Evolutionary conservation across 1,139 yeast genomes (phyloP).

Genomic region (Taphrina betulina): DNA sequence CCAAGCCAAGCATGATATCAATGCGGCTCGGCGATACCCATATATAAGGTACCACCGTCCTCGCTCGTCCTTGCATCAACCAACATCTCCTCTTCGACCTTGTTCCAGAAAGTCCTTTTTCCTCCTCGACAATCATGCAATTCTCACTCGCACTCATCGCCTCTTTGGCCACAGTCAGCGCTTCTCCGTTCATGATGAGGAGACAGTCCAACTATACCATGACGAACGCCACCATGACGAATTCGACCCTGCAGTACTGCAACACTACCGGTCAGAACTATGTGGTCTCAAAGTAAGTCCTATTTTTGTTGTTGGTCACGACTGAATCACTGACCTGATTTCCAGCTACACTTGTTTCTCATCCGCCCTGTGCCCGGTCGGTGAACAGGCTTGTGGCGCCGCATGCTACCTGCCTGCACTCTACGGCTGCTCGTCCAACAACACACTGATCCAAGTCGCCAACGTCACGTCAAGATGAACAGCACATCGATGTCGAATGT

Average conservation of each 20-base stretch:
- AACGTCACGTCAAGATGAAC: no score
- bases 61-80: no score
- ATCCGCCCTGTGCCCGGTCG: slow-evolving; percentile 6
- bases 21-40: no score
- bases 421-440: slow-evolving; percentile 9
- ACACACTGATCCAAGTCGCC: not conserved
- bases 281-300: slow-evolving; percentile 6
- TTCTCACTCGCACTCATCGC: not conserved
- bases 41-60: no score
- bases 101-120: no score
- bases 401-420: slow-evolving; percentile 15
- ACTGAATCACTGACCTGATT: not conserved
- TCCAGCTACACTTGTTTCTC: slow-evolving; percentile 16
- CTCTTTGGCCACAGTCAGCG: not conserved
- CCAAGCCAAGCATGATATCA: no score
- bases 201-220: slow-evolving; percentile 6
- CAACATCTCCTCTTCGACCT: no score
- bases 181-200: not conserved
- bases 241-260: slow-evolving; percentile 12
- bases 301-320: not conserved
- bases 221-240: not conserved
- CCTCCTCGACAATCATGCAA: no score
- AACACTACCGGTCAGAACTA: slow-evolving; percentile 12
- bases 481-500: no score
- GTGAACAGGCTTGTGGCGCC: slow-evolving; percentile 4